Evolutionary conservation across 116 monocot genomes (phyloP).

Genomic region (Thalassia testudinum): DNA sequence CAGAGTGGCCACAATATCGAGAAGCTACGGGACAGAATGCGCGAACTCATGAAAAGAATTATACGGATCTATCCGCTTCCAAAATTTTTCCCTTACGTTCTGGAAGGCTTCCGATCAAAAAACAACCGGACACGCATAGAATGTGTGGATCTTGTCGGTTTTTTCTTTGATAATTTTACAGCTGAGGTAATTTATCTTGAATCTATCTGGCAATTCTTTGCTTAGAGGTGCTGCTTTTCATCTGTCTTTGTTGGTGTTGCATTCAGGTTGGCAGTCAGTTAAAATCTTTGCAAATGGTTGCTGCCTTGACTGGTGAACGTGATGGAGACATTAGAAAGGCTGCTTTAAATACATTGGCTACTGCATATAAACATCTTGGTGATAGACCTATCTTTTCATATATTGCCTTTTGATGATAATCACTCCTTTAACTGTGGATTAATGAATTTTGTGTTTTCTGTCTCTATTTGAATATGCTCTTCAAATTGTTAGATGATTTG

Average conservation of each 20-base stretch:
- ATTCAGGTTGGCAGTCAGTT: conserved; percentile 72
- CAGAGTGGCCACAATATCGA: conserved; percentile 99
- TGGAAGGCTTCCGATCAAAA: conserved; percentile 93
- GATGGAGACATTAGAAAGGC: conserved; percentile 99
- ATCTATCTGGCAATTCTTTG: background rate
- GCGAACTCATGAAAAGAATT: conserved; percentile 85
- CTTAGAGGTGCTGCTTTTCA: background rate
- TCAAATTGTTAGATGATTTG: too few species aligned
- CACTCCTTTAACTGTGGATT: conserved; percentile 1
- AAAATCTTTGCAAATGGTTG: conserved; percentile 90
- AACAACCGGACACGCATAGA: conserved; percentile 96
- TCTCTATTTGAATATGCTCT: background rate
- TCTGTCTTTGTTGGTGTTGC: background rate
- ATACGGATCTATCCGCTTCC: conserved; percentile 63
- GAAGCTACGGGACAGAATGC: conserved; percentile 93
- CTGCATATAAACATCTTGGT: conserved; percentile 95
- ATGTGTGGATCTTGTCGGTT: conserved; percentile 86
- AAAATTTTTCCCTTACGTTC: conserved; percentile 69
- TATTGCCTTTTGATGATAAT: too few species aligned
- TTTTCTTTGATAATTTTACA: conserved; percentile 65
- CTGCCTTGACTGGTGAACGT: conserved; percentile 79
- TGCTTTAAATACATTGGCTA: conserved; percentile 91
- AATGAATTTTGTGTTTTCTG: background rate
- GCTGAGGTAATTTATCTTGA: conserved; percentile 43
- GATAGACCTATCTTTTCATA: background rate